Evolutionary conservation across 2,329 filamentous ascomycete genomes (phyloP), one percentile per base, ranked within the genome.

Genomic region (Epichloe scottii): DNA sequence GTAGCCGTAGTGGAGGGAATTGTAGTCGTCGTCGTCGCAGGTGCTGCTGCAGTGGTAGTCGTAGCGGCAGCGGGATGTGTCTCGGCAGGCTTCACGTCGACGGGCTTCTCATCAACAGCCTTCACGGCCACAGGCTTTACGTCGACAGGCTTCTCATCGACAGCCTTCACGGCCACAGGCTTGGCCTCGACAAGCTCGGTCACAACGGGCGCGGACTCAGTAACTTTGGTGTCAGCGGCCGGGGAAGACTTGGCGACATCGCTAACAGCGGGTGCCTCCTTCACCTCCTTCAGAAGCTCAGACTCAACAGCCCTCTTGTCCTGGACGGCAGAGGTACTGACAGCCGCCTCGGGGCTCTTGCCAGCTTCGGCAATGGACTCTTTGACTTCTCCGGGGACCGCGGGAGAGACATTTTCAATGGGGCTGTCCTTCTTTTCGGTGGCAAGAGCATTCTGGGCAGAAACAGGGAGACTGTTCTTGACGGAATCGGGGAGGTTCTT

Each of bases 281-380:
- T 73, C 54, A 82, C 75, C 65, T 85, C 78, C 56, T 79, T 75
- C 46, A 89, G 71, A 8, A 94, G 73, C 69, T 95, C 85, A 26
- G 78, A 67, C 71, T 94, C 88, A 5, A 89, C 75, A 10, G 73
- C 75, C 64, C 79, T 80, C 78, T 93, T 93, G 59, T 90, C 86
- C 55, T 77, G 70, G 6, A 93, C 85, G 17, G 82, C 85, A 51
- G 75, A 74, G 2, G 79, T 71, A 66, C 82, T 84, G 51, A 78
- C 77, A 37, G 85, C 79, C 35, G 87, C 87, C 68, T 93, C 88
- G 8, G 87, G 84, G 54, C 71, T 73, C 60, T 75, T 66, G 50
- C 79, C 77, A 21, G 85, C 76, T 60, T 77, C 72, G 39, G 68
- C 62, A 46, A 81, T 76, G 7, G 78, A 80, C 57, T 79, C 71